Conservation (phyloP, 139 green algal species). For the Chlorella sp. region DNA sequence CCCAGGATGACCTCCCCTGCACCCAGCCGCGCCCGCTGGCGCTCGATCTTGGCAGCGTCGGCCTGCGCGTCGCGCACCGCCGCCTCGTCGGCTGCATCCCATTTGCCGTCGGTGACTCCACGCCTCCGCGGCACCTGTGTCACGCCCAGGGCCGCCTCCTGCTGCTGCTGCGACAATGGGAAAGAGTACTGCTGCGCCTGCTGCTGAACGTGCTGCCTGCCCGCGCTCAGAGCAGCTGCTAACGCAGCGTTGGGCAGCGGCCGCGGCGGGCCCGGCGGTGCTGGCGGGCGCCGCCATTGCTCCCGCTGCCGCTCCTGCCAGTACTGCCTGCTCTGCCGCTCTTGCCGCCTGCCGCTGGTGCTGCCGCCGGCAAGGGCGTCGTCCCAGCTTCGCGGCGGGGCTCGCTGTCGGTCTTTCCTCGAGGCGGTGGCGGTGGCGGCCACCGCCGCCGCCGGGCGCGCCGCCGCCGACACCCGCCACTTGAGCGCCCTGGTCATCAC, state of each 20-base stretch:
- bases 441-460: background rate
- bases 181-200: no score
- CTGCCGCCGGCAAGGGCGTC: no score
- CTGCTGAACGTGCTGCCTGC: no score
- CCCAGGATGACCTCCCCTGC: conserved; percentile 59
- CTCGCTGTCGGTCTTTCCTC: no score
- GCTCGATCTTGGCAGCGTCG: conserved; percentile 36
- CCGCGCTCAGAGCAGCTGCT: no score
- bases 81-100: conserved; percentile 39
- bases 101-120: conserved; percentile 50
- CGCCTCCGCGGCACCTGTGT: conserved; percentile 21
- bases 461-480: no score
- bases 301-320: background rate
- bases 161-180: no score
- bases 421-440: background rate
- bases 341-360: background rate
- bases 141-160: no score
- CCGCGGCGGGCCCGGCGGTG: background rate
- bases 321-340: background rate
- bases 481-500: no score
- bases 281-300: background rate
- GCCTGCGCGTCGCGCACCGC: conserved; percentile 43
- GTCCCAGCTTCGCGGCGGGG: no score
- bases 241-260: background rate
- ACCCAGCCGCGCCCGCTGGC: conserved; percentile 24